Conservation (phyloP, 768 basidiomycete genomes). For the Auricularia cornea region DNA sequence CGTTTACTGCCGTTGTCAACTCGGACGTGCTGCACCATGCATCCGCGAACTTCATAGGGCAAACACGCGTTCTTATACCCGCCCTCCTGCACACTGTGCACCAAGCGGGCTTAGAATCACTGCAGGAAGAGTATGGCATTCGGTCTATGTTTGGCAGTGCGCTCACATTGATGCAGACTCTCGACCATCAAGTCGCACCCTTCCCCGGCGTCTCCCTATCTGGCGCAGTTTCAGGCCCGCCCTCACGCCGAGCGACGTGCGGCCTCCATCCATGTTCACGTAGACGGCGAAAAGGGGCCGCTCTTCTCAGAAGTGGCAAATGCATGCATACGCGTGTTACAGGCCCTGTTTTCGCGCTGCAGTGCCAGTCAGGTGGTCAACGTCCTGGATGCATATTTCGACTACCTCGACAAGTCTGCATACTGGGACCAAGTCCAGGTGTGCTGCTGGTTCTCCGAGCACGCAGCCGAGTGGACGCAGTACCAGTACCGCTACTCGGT, state of each 20-base stretch:
- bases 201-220: conserved; percentile 53
- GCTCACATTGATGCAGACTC: conserved; percentile 34
- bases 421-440: conserved; percentile 64
- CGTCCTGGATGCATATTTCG: conserved; percentile 65
- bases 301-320: conserved; percentile 62
- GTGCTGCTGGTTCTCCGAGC: conserved; percentile 76
- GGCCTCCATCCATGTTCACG: conserved; percentile 79
- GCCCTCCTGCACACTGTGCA: conserved; percentile 64
- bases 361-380: conserved; percentile 66
- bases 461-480: conserved; percentile 77
- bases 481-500: conserved; percentile 91
- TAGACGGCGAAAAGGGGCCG: conserved; percentile 84
- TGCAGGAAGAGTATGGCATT: conserved; percentile 61
- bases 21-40: conserved; percentile 80
- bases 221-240: conserved; percentile 75
- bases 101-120: conserved; percentile 45
- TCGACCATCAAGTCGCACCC: conserved; percentile 58
- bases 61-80: conserved; percentile 60
- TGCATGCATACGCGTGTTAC: conserved; percentile 63
- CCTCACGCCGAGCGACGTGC: conserved; percentile 76
- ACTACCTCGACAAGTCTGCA: conserved; percentile 50
- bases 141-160: background rate
- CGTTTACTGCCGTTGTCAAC: conserved; percentile 67
- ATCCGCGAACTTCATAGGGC: conserved; percentile 58
- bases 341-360: conserved; percentile 64